Conservation (phyloP, 164 flowering plant genomes). For the Vitis riparia region DNA sequence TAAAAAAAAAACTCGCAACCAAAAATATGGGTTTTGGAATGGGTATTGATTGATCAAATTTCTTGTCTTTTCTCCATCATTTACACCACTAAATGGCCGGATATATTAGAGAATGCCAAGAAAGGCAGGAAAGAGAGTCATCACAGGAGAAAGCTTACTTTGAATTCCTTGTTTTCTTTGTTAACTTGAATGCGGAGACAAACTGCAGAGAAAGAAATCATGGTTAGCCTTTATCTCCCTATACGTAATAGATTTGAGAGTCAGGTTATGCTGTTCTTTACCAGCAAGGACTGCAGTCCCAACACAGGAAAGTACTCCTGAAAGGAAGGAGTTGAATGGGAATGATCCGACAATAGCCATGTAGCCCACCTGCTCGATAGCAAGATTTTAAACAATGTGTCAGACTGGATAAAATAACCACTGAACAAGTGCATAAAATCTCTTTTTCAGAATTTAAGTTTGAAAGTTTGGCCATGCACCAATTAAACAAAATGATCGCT, state of each 20-base stretch:
- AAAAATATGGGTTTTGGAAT: too few species aligned
- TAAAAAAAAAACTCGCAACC: too few species aligned
- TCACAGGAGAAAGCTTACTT: constrained; percentile 44
- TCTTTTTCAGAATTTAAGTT: too few species aligned
- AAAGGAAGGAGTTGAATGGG: constrained; percentile 97
- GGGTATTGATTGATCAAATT: too few species aligned
- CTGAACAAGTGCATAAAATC: too few species aligned
- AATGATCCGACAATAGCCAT: constrained; percentile 98
- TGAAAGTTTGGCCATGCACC: too few species aligned
- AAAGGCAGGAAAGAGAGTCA: not conserved
- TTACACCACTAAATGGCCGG: not conserved
- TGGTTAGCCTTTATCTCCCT: not conserved
- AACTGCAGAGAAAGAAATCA: constrained; percentile 41
- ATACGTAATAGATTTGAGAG: not conserved
- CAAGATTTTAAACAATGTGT: constrained; percentile 1
- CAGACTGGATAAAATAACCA: too few species aligned
- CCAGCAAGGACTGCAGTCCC: constrained; percentile 99
- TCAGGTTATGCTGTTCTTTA: constrained; percentile 21
- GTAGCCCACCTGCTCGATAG: constrained; percentile 68
- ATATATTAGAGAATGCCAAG: not conserved
- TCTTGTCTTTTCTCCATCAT: not conserved
- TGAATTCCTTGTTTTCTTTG: constrained; percentile 99
- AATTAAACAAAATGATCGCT: too few species aligned
- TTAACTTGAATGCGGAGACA: constrained; percentile 97
- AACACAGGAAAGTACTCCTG: constrained; percentile 90